phyloP scores from a whole-genome alignment of 345 rosid species.

The Capsella bursapastoris region DNA sequence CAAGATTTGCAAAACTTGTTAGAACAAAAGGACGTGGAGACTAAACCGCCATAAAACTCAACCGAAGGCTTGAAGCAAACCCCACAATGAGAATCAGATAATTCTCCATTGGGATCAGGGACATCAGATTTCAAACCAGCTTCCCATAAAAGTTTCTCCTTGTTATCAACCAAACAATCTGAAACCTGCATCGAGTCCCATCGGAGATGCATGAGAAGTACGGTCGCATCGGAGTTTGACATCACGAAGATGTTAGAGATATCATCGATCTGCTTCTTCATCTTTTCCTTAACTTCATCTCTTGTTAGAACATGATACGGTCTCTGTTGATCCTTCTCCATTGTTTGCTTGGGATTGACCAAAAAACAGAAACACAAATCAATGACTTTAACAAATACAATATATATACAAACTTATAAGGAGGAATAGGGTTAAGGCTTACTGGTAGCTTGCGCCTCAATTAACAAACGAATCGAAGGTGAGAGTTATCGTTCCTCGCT shows the following conservation, averaged over 20 bases:
- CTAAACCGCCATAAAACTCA: not conserved
- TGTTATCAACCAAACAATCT: constrained; percentile 1
- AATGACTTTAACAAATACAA: too few species aligned
- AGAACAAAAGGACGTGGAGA: constrained; percentile 38
- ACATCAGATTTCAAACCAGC: constrained; percentile 11
- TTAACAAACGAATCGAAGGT: not conserved
- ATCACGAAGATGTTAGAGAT: constrained; percentile 8
- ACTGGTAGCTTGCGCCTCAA: constrained; percentile 13
- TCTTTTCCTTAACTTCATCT: not conserved
- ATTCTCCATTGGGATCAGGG: not conserved
- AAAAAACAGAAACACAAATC: not conserved
- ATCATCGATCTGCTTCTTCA: constrained; percentile 10
- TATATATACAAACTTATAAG: too few species aligned
- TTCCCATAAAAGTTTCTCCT: not conserved
- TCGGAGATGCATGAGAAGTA: constrained; percentile 1
- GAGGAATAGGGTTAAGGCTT: constrained; percentile 18
- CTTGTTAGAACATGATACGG: not conserved
- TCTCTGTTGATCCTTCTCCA: not conserved
- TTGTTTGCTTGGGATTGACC: not conserved
- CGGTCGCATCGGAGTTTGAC: not conserved
- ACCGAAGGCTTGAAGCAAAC: too few species aligned
- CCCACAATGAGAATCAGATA: too few species aligned
- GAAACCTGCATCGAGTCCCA: constrained; percentile 11
- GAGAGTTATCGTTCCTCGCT: not conserved
- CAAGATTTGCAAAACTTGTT: constrained; percentile 16